phyloP scores from a whole-genome alignment of 768 basidiomycete species.

The Lyophyllum semitale region DNA sequence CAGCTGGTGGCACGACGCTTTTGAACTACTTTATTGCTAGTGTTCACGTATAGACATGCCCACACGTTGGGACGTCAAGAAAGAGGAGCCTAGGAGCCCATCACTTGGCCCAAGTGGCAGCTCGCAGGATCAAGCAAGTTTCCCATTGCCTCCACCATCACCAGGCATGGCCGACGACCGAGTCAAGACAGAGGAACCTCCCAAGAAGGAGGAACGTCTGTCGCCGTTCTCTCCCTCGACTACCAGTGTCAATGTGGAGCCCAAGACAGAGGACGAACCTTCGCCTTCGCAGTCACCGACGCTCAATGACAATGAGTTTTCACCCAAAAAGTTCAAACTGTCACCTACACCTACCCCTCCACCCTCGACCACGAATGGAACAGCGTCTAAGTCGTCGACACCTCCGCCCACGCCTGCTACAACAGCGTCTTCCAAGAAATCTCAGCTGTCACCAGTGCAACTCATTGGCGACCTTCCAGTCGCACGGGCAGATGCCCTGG shows the following conservation, averaged over 20 bases:
- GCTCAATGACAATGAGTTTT: constrained; percentile 30
- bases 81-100: constrained; percentile 20
- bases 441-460: constrained; percentile 46
- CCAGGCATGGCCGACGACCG: constrained; percentile 19
- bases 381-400: constrained; percentile 40
- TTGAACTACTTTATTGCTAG: neutral
- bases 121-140: constrained; percentile 13
- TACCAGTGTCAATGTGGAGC: constrained; percentile 34
- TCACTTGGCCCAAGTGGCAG: constrained; percentile 16
- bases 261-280: constrained; percentile 27
- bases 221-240: constrained; percentile 27
- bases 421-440: constrained; percentile 33
- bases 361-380: constrained; percentile 30
- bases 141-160: constrained; percentile 23
- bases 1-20: constrained; percentile 7
- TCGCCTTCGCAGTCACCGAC: constrained; percentile 40
- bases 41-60: constrained; percentile 12
- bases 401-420: constrained; percentile 34
- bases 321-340: constrained; percentile 34
- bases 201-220: constrained; percentile 28
- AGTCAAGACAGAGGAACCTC: constrained; percentile 18
- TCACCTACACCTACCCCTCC: constrained; percentile 38
- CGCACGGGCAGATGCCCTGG: constrained; percentile 72
- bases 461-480: constrained; percentile 81
- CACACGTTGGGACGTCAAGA: constrained; percentile 10